These are phyloP conservation scores for Prunus salicina DNA, from an alignment of 306 rosid genomes.

Conservation along the genomic window DNA sequence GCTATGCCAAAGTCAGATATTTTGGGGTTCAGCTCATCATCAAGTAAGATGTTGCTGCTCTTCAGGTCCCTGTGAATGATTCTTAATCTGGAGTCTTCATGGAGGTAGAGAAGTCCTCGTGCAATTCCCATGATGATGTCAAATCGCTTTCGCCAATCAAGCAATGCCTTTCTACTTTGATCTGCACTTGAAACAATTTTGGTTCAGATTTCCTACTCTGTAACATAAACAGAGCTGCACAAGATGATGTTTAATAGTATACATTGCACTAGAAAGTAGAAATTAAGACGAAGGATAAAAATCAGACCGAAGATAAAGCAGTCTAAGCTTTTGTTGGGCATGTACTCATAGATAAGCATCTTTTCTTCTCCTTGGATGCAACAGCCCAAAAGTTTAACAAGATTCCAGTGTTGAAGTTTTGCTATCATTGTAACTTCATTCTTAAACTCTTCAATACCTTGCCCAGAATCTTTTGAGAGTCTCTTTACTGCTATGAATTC, in stretches of 20 bases:
- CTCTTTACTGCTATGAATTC: conserved; percentile 29
- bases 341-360: not conserved
- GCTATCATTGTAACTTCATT: conserved; percentile 28
- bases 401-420: conserved; percentile 28
- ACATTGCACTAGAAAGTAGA: not conserved
- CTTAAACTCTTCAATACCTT: conserved; percentile 31
- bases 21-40: conserved; percentile 30
- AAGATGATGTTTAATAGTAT: too few relatives aligned
- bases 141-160: conserved; percentile 21
- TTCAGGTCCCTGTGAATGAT: conserved; percentile 32
- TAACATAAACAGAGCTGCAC: not conserved
- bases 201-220: not conserved
- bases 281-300: not conserved
- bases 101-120: conserved; percentile 30
- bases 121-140: conserved; percentile 25
- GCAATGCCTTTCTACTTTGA: conserved; percentile 4
- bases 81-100: conserved; percentile 27
- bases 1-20: conserved; percentile 37
- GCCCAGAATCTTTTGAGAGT: conserved; percentile 24
- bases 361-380: conserved; percentile 19
- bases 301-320: conserved; percentile 19
- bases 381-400: conserved; percentile 24
- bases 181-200: not conserved
- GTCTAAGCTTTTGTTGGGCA: too few relatives aligned
- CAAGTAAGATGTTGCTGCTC: conserved; percentile 32